A percentile compares a stretch with the other conserved stretches of the same genome.
phyloP scores from a whole-genome alignment of 1,284 basidiomycete species.

The Cutaneotrichosporon spelunceum region DNA sequence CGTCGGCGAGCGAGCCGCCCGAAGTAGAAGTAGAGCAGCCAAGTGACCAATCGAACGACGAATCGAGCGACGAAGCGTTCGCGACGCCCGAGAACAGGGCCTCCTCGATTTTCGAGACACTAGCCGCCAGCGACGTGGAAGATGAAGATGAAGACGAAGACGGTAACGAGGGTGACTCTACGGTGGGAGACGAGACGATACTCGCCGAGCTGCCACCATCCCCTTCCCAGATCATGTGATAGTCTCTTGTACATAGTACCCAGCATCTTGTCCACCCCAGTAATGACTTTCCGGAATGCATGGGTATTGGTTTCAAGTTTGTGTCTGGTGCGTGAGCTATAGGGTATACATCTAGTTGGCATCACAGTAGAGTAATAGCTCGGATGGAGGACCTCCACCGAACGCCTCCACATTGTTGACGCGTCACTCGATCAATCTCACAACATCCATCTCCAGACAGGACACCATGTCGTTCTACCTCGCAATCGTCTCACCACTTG shows the following conservation, averaged over 20 bases:
- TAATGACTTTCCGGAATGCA: conserved; percentile 2
- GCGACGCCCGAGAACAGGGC: not conserved
- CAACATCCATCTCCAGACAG: not conserved
- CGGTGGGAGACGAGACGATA: conserved; percentile 10
- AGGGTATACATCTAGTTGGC: too few species aligned
- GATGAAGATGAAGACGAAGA: conserved; percentile 13
- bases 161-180: conserved; percentile 10
- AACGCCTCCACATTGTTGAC: conserved; percentile 9
- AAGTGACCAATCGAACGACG: not conserved
- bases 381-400: not conserved
- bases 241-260: conserved; percentile 17
- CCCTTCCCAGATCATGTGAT: conserved; percentile 4
- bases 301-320: not conserved
- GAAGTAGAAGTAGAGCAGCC: not conserved
- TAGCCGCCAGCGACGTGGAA: not conserved
- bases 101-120: not conserved
- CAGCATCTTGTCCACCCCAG: conserved; percentile 17
- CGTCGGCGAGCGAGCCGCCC: not conserved
- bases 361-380: too few species aligned
- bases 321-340: too few species aligned
- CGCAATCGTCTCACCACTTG: conserved; percentile 50
- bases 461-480: conserved; percentile 52
- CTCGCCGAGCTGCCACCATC: conserved; percentile 4
- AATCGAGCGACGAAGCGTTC: not conserved
- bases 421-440: not conserved